A percentile compares a stretch with the other conserved stretches of the same genome.
Evolutionary conservation across 2,329 filamentous ascomycete genomes (phyloP).

Genomic region (Venturia pyrina): DNA sequence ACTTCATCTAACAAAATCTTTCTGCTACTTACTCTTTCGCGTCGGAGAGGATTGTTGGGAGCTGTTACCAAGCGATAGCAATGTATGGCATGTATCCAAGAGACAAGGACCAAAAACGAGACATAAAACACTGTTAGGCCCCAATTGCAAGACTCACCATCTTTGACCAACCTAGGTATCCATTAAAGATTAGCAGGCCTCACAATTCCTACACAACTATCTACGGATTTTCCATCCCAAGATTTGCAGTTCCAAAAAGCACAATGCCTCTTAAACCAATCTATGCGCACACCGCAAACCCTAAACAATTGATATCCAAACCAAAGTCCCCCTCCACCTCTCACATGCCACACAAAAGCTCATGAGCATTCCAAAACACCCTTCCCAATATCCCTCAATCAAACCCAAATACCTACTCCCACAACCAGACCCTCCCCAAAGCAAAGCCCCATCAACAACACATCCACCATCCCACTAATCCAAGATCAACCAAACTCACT

Average conservation of each 20-base stretch:
- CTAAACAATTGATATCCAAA: neutral
- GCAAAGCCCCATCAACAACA: no score
- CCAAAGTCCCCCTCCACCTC: neutral
- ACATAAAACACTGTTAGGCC: neutral
- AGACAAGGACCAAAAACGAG: neutral
- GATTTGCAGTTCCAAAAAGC: neutral
- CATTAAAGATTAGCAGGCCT: neutral
- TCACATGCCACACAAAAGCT: neutral
- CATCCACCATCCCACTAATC: neutral
- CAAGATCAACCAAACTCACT: neutral
- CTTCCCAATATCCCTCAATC: no score
- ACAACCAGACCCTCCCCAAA: no score
- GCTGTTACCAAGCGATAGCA: no score
- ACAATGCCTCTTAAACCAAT: neutral
- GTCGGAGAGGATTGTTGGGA: no score
- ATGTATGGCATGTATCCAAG: no score
- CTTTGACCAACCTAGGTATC: no score
- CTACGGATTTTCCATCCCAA: neutral
- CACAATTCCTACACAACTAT: neutral
- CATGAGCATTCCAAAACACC: neutral
- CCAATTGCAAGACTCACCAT: neutral
- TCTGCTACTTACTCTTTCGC: no score
- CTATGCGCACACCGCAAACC: neutral
- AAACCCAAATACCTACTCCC: no score
- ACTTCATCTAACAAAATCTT: no score